Evolutionary conservation across 495 filamentous ascomycete species (phyloP).

Genomic region (Hypomontagnella submonticulosa): DNA sequence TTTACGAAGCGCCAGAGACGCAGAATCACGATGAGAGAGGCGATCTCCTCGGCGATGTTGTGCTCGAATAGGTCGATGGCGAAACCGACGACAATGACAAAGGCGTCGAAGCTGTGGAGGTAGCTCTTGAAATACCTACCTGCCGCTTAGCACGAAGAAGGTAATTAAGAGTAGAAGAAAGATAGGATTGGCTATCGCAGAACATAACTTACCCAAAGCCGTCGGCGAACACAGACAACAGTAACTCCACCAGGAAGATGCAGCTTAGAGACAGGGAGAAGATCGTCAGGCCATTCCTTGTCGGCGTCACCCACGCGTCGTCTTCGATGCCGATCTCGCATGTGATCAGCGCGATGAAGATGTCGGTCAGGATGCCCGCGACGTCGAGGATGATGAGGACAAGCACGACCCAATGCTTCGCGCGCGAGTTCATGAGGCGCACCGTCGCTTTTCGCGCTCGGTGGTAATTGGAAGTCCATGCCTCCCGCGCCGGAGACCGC

Average conservation of each 20-base stretch:
- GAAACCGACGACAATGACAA: constrained; percentile 70
- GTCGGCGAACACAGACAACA: constrained; percentile 66
- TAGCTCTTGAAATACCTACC: constrained; percentile 68
- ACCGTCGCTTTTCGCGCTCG: constrained; percentile 41
- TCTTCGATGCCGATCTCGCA: constrained; percentile 62
- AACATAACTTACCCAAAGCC: constrained; percentile 58
- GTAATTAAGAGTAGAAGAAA: neutral
- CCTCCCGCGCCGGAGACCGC: neutral
- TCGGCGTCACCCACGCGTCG: constrained; percentile 50
- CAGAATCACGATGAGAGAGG: constrained; percentile 69
- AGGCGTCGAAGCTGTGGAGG: constrained; percentile 73
- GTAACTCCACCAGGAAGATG: constrained; percentile 70
- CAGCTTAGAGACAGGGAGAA: constrained; percentile 65
- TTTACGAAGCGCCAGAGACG: constrained; percentile 76
- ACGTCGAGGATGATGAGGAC: constrained; percentile 39
- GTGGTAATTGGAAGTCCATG: constrained; percentile 24
- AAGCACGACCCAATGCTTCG: constrained; percentile 58
- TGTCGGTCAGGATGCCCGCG: constrained; percentile 44
- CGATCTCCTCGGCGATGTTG: constrained; percentile 69
- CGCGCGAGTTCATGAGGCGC: constrained; percentile 62
- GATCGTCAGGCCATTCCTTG: constrained; percentile 55
- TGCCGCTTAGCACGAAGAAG: too few species aligned
- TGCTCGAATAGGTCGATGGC: constrained; percentile 66
- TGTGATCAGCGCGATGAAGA: constrained; percentile 69
- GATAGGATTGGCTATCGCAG: neutral